Percentiles rank a stretch among this genome's conserved stretches.
Conservation (phyloP, 352 stramenopile species). For the Phytopythium montanum region DNA sequence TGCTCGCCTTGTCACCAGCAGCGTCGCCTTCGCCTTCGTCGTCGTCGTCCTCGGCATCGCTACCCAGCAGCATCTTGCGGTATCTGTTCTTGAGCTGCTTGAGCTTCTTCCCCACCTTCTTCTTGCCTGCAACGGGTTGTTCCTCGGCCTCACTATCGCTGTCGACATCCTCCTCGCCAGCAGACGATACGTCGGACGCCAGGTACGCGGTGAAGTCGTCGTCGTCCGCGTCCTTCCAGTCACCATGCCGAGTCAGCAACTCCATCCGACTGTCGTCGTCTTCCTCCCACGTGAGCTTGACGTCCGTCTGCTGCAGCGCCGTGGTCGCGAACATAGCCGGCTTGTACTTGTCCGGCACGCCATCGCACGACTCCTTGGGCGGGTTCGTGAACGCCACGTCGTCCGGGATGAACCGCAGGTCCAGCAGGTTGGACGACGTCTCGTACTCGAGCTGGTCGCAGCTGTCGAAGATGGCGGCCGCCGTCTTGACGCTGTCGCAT, state of each 20-base stretch:
- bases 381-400: constrained; percentile 87
- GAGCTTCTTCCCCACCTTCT: constrained; percentile 68
- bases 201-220: constrained; percentile 95
- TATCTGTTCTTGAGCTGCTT: constrained; percentile 81
- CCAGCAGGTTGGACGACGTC: constrained; percentile 92
- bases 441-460: constrained; percentile 98
- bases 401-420: constrained; percentile 94
- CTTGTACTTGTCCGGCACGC: constrained; percentile 92
- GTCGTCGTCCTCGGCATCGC: constrained; percentile 62
- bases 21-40: constrained; percentile 29
- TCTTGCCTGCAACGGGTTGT: background rate
- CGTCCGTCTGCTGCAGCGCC: constrained; percentile 90
- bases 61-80: constrained; percentile 74
- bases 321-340: constrained; percentile 93
- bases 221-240: constrained; percentile 87
- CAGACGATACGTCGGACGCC: constrained; percentile 74
- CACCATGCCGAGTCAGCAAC: constrained; percentile 62
- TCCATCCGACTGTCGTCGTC: constrained; percentile 90
- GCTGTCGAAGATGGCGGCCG: constrained; percentile 92
- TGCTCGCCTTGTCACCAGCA: constrained; percentile 12
- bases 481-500: constrained; percentile 90
- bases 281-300: constrained; percentile 96
- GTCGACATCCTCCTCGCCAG: constrained; percentile 46
- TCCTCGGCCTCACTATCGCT: constrained; percentile 36
- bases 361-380: constrained; percentile 81